Conservation (phyloP, 1,139 yeast species). For the Candida tetrigidarum region DNA sequence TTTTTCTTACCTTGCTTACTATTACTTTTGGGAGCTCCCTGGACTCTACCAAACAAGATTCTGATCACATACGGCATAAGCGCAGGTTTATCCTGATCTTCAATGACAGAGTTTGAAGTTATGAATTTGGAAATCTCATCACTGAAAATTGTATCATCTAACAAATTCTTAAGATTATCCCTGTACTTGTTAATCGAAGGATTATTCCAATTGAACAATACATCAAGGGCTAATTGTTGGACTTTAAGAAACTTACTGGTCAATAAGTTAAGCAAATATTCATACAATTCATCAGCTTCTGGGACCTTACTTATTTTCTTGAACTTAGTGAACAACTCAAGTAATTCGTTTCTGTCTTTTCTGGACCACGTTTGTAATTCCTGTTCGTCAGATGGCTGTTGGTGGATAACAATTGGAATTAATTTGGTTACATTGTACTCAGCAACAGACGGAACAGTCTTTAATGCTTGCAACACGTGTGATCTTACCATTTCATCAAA, state of each 20-base stretch:
- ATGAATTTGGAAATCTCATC: slow-evolving; percentile 80
- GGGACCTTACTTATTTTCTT: slow-evolving; percentile 61
- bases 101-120: slow-evolving; percentile 49
- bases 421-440: slow-evolving; percentile 62
- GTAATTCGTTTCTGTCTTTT: slow-evolving; percentile 63
- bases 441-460: slow-evolving; percentile 60
- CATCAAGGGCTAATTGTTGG: slow-evolving; percentile 75
- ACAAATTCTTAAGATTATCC: slow-evolving; percentile 71
- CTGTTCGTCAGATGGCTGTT: slow-evolving; percentile 29
- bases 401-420: slow-evolving; percentile 53
- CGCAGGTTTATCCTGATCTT: slow-evolving; percentile 56
- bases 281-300: slow-evolving; percentile 55
- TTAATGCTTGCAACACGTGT: slow-evolving; percentile 16
- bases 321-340: slow-evolving; percentile 68
- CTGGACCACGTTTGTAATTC: slow-evolving; percentile 50
- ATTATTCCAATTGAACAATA: slow-evolving; percentile 69
- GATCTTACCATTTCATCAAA: slow-evolving; percentile 27
- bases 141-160: slow-evolving; percentile 83
- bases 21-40: slow-evolving; percentile 59
- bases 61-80: slow-evolving; percentile 78
- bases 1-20: slow-evolving; percentile 73
- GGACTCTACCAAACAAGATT: slow-evolving; percentile 87
- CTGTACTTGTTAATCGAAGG: slow-evolving; percentile 64
- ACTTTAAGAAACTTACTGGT: slow-evolving; percentile 65
- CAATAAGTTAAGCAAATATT: slow-evolving; percentile 57